Evolutionary conservation across 2,329 filamentous ascomycete genomes (phyloP).

Genomic region (Monilinia aucupariae): DNA sequence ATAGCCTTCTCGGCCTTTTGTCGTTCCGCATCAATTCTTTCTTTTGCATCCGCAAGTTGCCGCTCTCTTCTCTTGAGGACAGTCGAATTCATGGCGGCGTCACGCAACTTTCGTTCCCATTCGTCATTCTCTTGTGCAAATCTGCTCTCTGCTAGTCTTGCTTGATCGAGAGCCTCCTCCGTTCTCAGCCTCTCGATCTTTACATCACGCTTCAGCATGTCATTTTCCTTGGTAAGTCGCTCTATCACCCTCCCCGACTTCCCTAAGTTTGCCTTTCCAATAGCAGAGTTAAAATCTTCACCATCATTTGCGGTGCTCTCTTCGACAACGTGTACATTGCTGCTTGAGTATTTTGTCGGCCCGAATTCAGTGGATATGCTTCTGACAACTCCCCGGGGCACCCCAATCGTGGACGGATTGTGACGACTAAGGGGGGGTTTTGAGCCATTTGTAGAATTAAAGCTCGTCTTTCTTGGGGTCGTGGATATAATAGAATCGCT

Average conservation of each 20-base stretch:
- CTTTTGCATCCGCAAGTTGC: conserved; percentile 64
- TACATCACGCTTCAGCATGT: conserved; percentile 68
- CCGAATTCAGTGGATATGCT: conserved; percentile 34
- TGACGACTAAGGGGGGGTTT: conserved; percentile 26
- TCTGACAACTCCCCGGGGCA: conserved; percentile 23
- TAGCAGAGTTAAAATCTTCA: conserved; percentile 56
- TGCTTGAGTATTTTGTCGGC: conserved; percentile 24
- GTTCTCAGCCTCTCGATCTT: conserved; percentile 59
- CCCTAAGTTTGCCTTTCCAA: conserved; percentile 64
- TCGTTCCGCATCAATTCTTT: conserved; percentile 58
- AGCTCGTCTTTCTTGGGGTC: conserved; percentile 22
- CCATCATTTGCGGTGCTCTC: conserved; percentile 18
- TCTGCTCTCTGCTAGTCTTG: conserved; percentile 63
- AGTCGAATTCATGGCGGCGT: conserved; percentile 66
- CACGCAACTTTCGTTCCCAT: conserved; percentile 63
- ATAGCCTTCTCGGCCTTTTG: conserved; percentile 55
- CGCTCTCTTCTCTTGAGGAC: conserved; percentile 67
- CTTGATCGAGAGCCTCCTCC: conserved; percentile 65
- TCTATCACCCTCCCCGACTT: conserved; percentile 78
- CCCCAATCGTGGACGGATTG: conserved; percentile 21
- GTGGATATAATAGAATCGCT: conserved; percentile 24
- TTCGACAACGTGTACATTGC: conserved; percentile 23
- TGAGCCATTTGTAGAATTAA: conserved; percentile 19
- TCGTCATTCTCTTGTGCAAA: conserved; percentile 63
- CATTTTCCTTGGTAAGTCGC: conserved; percentile 73